Percentiles rank a stretch among this genome's conserved stretches.
These are phyloP conservation scores for Nicotiana tomentosiformis DNA, from an alignment of 257 asterid species.

Conservation along the genomic window DNA sequence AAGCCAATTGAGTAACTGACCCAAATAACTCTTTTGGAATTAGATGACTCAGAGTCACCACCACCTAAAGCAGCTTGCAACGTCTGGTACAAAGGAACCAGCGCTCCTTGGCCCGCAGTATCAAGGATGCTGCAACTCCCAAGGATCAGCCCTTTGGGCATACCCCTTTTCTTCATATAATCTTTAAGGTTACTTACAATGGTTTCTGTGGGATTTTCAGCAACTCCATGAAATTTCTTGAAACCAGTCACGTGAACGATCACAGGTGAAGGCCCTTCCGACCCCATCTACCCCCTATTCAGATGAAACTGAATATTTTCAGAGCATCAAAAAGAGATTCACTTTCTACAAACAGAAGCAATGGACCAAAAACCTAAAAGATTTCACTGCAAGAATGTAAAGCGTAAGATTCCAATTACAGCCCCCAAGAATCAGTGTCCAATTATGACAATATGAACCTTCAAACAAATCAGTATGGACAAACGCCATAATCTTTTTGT, in stretches of 20 bases:
- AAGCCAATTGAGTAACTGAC: conserved; percentile 35
- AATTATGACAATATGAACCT: background rate
- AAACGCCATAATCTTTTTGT: background rate
- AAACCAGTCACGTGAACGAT: conserved; percentile 89
- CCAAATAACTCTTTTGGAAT: conserved; percentile 65
- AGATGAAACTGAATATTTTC: conserved; percentile 11
- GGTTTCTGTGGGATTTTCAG: conserved; percentile 92
- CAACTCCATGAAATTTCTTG: conserved; percentile 86
- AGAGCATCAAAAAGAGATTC: conserved; percentile 24
- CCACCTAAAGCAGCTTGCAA: conserved; percentile 57
- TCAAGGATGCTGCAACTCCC: conserved; percentile 92
- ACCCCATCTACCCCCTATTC: conserved; percentile 66
- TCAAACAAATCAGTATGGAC: background rate
- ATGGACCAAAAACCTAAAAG: conserved; percentile 2
- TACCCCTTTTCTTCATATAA: conserved; percentile 62
- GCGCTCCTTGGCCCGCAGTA: conserved; percentile 89
- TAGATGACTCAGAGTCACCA: conserved; percentile 34
- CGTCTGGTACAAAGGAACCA: conserved; percentile 73
- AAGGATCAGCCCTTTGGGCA: conserved; percentile 75
- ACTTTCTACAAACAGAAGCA: background rate
- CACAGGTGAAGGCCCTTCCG: conserved; percentile 89
- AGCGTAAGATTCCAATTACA: background rate
- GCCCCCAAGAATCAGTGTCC: background rate
- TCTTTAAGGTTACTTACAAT: conserved; percentile 72
- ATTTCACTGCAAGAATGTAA: background rate